Percentiles rank a stretch among this genome's conserved stretches.
These are phyloP conservation scores for Friedmanniomyces simplex DNA, from an alignment of 495 filamentous ascomycete species.

Conservation along the genomic window DNA sequence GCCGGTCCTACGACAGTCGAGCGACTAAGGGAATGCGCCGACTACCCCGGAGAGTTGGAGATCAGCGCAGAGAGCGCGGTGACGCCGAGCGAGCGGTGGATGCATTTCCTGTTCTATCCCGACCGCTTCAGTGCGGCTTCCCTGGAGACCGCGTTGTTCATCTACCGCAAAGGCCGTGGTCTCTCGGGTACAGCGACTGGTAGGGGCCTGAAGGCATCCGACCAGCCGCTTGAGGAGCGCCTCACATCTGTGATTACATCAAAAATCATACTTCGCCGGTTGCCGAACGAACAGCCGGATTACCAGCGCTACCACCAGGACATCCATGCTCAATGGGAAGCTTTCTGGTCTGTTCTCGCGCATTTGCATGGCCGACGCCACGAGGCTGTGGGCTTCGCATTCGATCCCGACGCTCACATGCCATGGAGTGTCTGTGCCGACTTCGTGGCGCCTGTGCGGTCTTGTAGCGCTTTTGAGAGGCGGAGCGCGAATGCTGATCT, in stretches of 20 bases:
- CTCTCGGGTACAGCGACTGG: background rate
- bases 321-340: conserved; percentile 75
- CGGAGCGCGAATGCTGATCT: conserved; percentile 46
- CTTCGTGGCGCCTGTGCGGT: conserved; percentile 62
- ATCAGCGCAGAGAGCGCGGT: background rate
- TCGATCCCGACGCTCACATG: conserved; percentile 58
- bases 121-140: conserved; percentile 64
- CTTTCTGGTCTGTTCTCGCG: conserved; percentile 72
- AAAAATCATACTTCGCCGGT: conserved; percentile 50
- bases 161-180: conserved; percentile 41
- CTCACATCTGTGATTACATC: conserved; percentile 60
- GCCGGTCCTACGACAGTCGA: conserved; percentile 25
- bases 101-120: conserved; percentile 63
- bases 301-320: conserved; percentile 59
- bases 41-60: conserved; percentile 25
- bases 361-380: conserved; percentile 80
- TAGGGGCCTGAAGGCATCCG: conserved; percentile 19
- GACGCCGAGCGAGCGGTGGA: conserved; percentile 27
- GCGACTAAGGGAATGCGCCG: conserved; percentile 16
- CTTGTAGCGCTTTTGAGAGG: conserved; percentile 67
- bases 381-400: conserved; percentile 64
- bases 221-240: conserved; percentile 50
- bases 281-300: conserved; percentile 54
- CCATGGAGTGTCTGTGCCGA: conserved; percentile 78
- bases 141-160: conserved; percentile 67